Evolutionary conservation across 2,329 filamentous ascomycete genomes (phyloP), one percentile per base, ranked within the genome.

Genomic region (Paecilomyces formosus): DNA sequence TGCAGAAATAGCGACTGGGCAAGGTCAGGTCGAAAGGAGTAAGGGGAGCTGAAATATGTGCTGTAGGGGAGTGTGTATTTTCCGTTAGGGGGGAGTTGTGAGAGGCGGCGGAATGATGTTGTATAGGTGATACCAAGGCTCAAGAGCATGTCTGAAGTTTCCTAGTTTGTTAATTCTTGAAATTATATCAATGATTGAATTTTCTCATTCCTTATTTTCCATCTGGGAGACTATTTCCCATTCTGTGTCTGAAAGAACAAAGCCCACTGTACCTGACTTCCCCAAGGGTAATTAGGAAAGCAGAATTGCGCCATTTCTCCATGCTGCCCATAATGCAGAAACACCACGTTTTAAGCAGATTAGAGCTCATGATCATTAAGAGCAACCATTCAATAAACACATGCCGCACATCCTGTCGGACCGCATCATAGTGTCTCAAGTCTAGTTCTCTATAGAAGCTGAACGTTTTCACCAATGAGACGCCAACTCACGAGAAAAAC

Each of bases 401-500:
- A 26, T 18, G 52, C 49, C 55, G 26, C 13, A 6, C 18, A 45
- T 18, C 39, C 9, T 8, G 6, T 45, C 39, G 18, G 39, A 45
- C 9, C 39, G 9, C 13, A 18, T 18, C 7, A 18, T n/a, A 18
- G 15, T 15, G 39, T 18, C 15, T 21, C 15, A 8, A 39, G 35
- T 39, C 35, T 39, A 39, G 13, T 39, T 45, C 39, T 45, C 39
- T 45, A 39, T n/a, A 12, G 35, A 45, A 21, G 39, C 9, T 45
- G 39, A 45, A 45, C 39, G 2, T 45, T n/a, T 21, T 45, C 39
- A 18, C n/a, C 3, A 18, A 45, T 21, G 39, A 45, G 39, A 45
- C 3, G 18, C 18, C 6, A 21, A 21, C 7, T 75, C 69, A 86
- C 49, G 79, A 74, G 72, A 97, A 97, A 77, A 95, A 94, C 79